Conservation (phyloP, 805 yeast species). For the Cyberlindnera meyerae region DNA sequence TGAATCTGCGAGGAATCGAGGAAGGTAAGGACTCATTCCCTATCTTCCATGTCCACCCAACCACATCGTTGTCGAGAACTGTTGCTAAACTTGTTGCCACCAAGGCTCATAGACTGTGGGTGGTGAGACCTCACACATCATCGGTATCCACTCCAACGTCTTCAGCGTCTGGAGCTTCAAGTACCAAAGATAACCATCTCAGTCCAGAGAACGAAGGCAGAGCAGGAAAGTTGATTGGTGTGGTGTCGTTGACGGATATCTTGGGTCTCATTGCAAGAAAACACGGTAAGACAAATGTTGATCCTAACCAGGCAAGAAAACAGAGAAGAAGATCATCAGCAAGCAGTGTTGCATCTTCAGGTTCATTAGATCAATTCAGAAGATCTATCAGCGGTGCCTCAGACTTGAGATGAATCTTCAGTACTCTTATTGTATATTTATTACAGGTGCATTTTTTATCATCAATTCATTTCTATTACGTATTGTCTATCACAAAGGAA, state of each 20-base stretch:
- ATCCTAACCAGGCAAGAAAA: conserved; percentile 83
- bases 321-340: conserved; percentile 64
- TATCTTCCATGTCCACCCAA: conserved; percentile 83
- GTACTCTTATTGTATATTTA: background rate
- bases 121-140: conserved; percentile 53
- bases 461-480: background rate
- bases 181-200: conserved; percentile 20
- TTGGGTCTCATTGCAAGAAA: conserved; percentile 73
- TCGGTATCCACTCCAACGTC: conserved; percentile 19
- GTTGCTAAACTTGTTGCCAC: conserved; percentile 96
- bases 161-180: conserved; percentile 17
- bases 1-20: conserved; percentile 83
- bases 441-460: background rate
- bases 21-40: conserved; percentile 97
- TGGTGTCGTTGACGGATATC: conserved; percentile 86
- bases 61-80: conserved; percentile 78
- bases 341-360: conserved; percentile 24
- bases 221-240: conserved; percentile 85
- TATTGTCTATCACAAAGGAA: too few species aligned
- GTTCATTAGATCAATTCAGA: conserved; percentile 37
- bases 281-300: conserved; percentile 60
- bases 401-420: conserved; percentile 22
- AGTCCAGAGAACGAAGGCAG: conserved; percentile 42
- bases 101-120: conserved; percentile 84
- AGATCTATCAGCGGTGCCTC: conserved; percentile 36